phyloP scores from a whole-genome alignment of 805 yeast species.

The Dipodascopsis tothii region DNA sequence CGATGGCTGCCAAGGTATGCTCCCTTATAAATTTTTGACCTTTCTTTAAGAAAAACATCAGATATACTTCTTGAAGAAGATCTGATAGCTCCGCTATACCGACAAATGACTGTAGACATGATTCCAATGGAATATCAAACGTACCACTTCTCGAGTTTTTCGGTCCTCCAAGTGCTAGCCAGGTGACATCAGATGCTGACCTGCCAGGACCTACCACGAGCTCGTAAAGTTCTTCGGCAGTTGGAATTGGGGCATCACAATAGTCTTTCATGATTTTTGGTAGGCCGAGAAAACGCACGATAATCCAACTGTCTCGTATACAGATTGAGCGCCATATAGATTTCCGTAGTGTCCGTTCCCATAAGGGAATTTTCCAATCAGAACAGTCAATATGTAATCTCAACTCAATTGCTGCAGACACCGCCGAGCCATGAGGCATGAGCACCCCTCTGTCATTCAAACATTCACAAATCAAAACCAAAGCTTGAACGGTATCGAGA shows the following conservation, averaged over 20 bases:
- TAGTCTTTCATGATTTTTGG: constrained; percentile 10
- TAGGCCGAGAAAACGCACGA: constrained; percentile 9
- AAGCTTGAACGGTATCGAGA: constrained; percentile 12
- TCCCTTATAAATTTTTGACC: neutral
- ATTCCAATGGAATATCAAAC: neutral
- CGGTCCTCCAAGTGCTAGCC: neutral
- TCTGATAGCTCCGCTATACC: constrained; percentile 2
- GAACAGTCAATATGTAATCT: constrained; percentile 85
- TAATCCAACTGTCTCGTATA: constrained; percentile 76
- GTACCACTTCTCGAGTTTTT: neutral
- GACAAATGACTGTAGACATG: constrained; percentile 6
- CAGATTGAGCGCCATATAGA: constrained; percentile 90
- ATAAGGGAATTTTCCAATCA: constrained; percentile 82
- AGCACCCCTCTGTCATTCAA: constrained; percentile 11
- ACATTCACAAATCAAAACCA: constrained; percentile 8
- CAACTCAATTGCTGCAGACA: constrained; percentile 76
- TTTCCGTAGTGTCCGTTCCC: constrained; percentile 86
- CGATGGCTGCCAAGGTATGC: constrained; percentile 1
- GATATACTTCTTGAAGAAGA: constrained; percentile 9
- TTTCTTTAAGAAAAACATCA: constrained; percentile 2
- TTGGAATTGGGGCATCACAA: constrained; percentile 9
- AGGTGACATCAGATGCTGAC: neutral
- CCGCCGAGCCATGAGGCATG: constrained; percentile 38
- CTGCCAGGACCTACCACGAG: constrained; percentile 2
- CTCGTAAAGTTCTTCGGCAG: constrained; percentile 5